Conservation (phyloP, 306 rosid genomes). For the Castanea sativa region DNA sequence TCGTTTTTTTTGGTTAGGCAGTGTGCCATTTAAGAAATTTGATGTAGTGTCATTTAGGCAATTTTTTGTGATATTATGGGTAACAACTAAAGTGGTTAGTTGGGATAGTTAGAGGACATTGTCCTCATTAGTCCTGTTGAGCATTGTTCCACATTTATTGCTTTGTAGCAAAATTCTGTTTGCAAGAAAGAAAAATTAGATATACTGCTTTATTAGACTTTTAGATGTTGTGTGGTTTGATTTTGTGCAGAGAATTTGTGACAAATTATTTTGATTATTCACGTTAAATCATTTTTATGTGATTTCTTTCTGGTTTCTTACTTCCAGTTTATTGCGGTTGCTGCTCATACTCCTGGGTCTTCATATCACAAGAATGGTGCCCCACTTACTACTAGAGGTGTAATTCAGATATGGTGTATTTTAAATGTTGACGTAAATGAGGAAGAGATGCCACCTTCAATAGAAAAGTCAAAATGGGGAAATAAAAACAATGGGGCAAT, state of each 20-base stretch:
- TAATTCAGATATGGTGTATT: slow-evolving; percentile 92
- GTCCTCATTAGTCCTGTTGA: too few relatives aligned
- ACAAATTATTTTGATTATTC: background rate
- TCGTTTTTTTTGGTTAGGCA: too few relatives aligned
- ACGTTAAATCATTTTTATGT: background rate
- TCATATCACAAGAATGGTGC: slow-evolving; percentile 88
- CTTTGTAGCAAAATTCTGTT: background rate
- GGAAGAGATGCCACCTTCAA: slow-evolving; percentile 22
- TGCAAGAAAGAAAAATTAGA: background rate
- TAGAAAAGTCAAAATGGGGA: slow-evolving; percentile 25
- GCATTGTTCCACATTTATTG: too few relatives aligned
- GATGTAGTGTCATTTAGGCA: too few relatives aligned
- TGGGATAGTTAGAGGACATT: too few relatives aligned
- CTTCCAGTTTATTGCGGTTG: slow-evolving; percentile 77
- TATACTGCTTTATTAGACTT: background rate
- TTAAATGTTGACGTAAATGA: slow-evolving; percentile 41
- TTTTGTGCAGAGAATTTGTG: background rate
- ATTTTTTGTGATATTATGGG: too few relatives aligned
- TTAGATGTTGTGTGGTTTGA: background rate
- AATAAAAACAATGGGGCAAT: slow-evolving; percentile 19
- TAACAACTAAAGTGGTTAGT: too few relatives aligned
- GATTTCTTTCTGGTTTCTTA: slow-evolving; percentile 6
- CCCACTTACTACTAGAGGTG: slow-evolving; percentile 80
- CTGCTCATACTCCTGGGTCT: slow-evolving; percentile 90
- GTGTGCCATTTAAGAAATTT: too few relatives aligned